Base-by-base conservation (phyloP, 169 alveolate genomes). In the Babesia ovata region DNA sequence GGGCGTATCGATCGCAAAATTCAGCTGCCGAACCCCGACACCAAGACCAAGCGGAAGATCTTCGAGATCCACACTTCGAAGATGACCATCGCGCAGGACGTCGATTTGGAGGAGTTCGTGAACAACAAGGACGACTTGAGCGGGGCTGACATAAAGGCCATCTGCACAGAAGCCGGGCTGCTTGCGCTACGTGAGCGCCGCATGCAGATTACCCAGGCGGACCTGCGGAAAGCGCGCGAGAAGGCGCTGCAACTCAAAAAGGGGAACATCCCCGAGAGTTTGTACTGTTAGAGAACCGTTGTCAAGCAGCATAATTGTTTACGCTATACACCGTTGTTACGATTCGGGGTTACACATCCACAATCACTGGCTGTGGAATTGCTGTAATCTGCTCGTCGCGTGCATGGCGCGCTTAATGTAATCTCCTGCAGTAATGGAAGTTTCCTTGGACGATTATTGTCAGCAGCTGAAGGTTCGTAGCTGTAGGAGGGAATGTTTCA, bases 1-100 rank as follows among this genome's bases (percentile, higher is more conserved):
- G 99, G 99, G 46, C 93, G 99, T 75, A 97, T 98, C 76, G 99
- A 98, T 90, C 94, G 99, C 71, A 98, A 98, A 92, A 98, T 98
- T 46, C 98, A 97, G 79, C 94, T 98, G 76, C 99, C 99, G 17
- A 90, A 94, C 46, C 99, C 99, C 16, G 99, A 97, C 81, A 92
- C 94, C 52, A 95, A 95, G 90, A 97, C 99, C 49, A 96, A 97
- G 92, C 91, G 98, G 84, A 96, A 97, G 71, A 97, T 97, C 54
- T 97, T 97, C 88, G 95, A 96, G 91, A 97, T 98, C 66, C 99
- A 98, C 86, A 98, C 99, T 14, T 63, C 96, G 22, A 97, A 96
- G 85, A 98, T 98, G 99, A 96, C 97, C 63, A 90, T 98, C 91
- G 92, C 96, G 4, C 98, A 95, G 50, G 99, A 98, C 91, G 99